These are phyloP conservation scores for Trypanosoma melophagium DNA, from an alignment of 208 protist species.

Conservation along the genomic window DNA sequence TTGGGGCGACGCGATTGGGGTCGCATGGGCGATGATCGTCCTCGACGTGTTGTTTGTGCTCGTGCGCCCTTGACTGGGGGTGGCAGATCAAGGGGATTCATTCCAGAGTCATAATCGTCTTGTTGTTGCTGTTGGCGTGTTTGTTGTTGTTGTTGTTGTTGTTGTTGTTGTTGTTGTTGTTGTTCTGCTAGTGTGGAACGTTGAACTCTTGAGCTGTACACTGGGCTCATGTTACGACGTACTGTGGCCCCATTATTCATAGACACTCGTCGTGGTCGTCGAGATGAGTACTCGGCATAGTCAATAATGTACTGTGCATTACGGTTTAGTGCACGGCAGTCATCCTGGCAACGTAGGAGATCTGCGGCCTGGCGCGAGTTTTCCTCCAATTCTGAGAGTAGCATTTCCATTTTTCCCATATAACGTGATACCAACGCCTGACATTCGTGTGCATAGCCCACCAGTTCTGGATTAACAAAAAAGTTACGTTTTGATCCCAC, in stretches of 20 bases:
- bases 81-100: too few species aligned
- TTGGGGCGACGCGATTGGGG: neutral
- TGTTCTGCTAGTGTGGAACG: neutral
- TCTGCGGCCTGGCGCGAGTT: constrained; percentile 20
- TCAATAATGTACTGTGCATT: constrained; percentile 36
- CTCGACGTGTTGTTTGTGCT: too few species aligned
- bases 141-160: neutral
- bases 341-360: constrained; percentile 47
- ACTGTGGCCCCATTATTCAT: too few species aligned
- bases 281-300: constrained; percentile 13
- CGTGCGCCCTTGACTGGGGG: too few species aligned
- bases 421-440: neutral
- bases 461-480: constrained; percentile 39
- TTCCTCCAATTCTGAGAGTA: constrained; percentile 13
- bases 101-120: too few species aligned
- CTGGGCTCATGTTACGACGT: neutral
- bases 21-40: neutral
- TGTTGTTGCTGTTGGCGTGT: too few species aligned
- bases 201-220: neutral
- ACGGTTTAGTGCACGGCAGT: constrained; percentile 51
- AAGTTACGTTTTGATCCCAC: constrained; percentile 39
- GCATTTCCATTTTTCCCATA: constrained; percentile 48
- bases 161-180: neutral
- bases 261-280: constrained; percentile 27
- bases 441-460: constrained; percentile 40